Percentiles rank a stretch among this genome's conserved stretches.
Conservation (phyloP, 2,329 filamentous ascomycete species). For the Cladophialophora yegresii region DNA sequence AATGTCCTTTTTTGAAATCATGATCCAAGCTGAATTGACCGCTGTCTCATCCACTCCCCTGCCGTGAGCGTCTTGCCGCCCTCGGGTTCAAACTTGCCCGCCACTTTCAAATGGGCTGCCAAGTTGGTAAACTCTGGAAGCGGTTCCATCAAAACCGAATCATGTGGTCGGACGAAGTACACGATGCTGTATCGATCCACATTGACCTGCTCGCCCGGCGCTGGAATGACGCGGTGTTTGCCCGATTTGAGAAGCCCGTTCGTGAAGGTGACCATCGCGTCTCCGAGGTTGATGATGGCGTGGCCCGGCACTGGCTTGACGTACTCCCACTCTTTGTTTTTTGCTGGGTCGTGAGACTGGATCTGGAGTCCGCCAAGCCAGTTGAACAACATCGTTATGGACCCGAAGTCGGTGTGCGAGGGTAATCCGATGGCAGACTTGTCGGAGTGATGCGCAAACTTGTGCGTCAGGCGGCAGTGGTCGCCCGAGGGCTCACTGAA, state of each 20-base stretch:
- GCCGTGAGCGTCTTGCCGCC: constrained; percentile 42
- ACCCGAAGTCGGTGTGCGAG: constrained; percentile 42
- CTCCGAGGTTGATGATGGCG: constrained; percentile 41
- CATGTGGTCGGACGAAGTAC: constrained; percentile 56
- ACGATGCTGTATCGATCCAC: constrained; percentile 55
- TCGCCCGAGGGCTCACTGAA: constrained; percentile 48
- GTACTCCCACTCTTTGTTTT: constrained; percentile 48
- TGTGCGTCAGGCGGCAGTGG: constrained; percentile 51
- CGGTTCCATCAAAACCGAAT: constrained; percentile 47
- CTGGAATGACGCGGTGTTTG: constrained; percentile 54
- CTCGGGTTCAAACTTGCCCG: constrained; percentile 32
- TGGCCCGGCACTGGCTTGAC: constrained; percentile 46
- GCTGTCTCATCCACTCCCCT: constrained; percentile 45
- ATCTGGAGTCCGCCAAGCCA: constrained; percentile 39
- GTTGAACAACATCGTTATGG: constrained; percentile 41
- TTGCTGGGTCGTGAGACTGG: constrained; percentile 40
- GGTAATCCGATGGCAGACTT: constrained; percentile 33
- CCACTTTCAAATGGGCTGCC: constrained; percentile 43
- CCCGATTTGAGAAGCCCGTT: constrained; percentile 46
- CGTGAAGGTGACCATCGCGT: constrained; percentile 49
- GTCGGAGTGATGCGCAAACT: constrained; percentile 31
- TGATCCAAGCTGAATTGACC: constrained; percentile 36
- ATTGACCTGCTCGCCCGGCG: constrained; percentile 53
- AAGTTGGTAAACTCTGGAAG: constrained; percentile 32
- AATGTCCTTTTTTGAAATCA: neutral